Percentiles rank a stretch among this genome's conserved stretches.
Conservation (phyloP, 169 alveolate genomes). For the Babesia ovata region DNA sequence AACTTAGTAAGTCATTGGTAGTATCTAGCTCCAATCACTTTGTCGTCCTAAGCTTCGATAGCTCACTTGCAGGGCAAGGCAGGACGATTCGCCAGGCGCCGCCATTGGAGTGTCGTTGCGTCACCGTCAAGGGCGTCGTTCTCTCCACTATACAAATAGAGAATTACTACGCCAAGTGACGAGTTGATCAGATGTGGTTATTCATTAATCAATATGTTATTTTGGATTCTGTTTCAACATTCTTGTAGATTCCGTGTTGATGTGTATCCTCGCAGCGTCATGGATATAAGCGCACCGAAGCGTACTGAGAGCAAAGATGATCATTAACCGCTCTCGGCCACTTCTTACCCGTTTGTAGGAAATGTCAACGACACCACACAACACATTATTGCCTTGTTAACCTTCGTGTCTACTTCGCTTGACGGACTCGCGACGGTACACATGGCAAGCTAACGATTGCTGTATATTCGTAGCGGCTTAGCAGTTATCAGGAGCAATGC, state of each 20-base stretch:
- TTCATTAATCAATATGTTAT: neutral
- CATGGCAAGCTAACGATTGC: neutral
- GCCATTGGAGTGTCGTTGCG: slow-evolving; percentile 8
- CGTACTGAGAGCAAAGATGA: neutral
- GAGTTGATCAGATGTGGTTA: neutral
- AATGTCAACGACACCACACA: neutral
- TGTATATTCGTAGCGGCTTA: neutral
- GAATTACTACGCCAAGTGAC: neutral
- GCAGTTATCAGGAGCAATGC: neutral
- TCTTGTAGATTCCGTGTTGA: neutral
- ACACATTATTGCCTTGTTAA: too few species aligned
- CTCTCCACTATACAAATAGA: neutral
- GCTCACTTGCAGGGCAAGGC: too few species aligned
- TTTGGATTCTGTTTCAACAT: neutral
- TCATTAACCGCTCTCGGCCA: neutral
- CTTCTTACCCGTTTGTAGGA: neutral
- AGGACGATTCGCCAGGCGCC: neutral
- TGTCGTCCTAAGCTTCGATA: neutral
- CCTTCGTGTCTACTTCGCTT: too few species aligned
- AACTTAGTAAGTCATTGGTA: neutral
- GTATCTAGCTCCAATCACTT: neutral
- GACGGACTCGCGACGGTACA: neutral
- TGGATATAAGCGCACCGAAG: neutral
- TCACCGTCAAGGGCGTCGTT: neutral
- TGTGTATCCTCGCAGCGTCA: neutral